phyloP scores from a whole-genome alignment of 1,139 yeast species.

The Blastobotrys malaysiensis region DNA sequence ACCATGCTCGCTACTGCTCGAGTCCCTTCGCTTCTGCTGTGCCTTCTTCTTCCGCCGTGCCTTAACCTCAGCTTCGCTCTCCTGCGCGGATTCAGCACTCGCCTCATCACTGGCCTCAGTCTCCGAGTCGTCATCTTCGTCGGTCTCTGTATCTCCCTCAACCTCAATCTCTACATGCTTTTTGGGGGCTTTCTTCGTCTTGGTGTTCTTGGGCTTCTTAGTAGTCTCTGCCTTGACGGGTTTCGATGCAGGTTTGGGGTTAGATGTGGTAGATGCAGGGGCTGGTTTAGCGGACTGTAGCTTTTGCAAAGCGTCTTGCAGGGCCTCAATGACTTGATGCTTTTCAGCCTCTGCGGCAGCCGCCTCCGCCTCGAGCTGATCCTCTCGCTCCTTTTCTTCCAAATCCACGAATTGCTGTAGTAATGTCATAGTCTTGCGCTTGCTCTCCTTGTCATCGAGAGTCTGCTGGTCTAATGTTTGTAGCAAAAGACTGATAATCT shows the following conservation, averaged over 20 bases:
- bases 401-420: not conserved
- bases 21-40: not conserved
- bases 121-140: not conserved
- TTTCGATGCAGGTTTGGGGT: not conserved
- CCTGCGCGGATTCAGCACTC: not conserved
- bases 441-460: not conserved
- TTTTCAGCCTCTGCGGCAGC: not conserved
- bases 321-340: constrained; percentile 8
- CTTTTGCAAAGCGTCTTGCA: constrained; percentile 10
- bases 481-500: not conserved
- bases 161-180: not conserved
- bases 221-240: not conserved
- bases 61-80: not conserved
- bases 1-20: not conserved
- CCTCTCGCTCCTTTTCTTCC: not conserved
- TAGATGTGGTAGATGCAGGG: not conserved
- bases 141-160: not conserved
- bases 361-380: not conserved
- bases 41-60: not conserved
- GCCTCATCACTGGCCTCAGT: not conserved
- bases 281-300: constrained; percentile 1
- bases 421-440: not conserved
- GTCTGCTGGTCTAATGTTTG: not conserved
- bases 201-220: not conserved
- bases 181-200: constrained; percentile 2